Base-by-base conservation (phyloP, 345 rosid genomes). In the Eucalyptus pauciflora region DNA sequence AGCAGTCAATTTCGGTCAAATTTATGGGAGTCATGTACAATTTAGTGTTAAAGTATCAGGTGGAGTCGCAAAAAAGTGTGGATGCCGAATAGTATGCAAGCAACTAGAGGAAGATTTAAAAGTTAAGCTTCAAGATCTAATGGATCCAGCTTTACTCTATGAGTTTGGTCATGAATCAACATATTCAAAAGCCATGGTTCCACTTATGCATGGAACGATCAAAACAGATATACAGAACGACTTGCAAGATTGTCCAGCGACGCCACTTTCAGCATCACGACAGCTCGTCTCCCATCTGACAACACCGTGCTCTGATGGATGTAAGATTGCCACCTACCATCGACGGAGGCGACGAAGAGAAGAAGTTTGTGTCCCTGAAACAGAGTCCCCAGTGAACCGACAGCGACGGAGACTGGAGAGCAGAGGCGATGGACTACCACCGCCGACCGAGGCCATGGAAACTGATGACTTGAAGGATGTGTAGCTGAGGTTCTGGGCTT, bases 111-210 rank as follows among this genome's bases (percentile, higher is more conserved):
- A 58, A 10, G 27, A 58, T 58, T 58, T 24, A 5, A 9, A 24
- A 58, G 6, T 24, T 5, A 0, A 0, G 29, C 0, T 2, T 58
- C 0, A 58, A 58, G 13, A 24, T 22, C 13, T 24, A 0, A 24
- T 0, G 12, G 29, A 58, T 54, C 58, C 25, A 54, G 25, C 58
- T 54, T 54, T 54, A 18, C 64, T 58, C 29, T 22, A 9, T 0
- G 27, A 58, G 1, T 10, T 10, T 58, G 0, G 64, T 58, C 13
- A 24, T 58, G 0, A 24, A 58, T 58, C 6, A 5, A 24, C 64
- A 10, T 10, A 58, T 58, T 58, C 0, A 1, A 5, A 56, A 58
- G 29, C 64, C 27, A 24, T 1, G 64, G 27, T 3, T 58, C 13
- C 64, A 56, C 62, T 56, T 22, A 0, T 22, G 62, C 62, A 58